These are phyloP conservation scores for Claviceps citrina DNA, from an alignment of 2,329 filamentous ascomycete genomes.

Conservation along the genomic window DNA sequence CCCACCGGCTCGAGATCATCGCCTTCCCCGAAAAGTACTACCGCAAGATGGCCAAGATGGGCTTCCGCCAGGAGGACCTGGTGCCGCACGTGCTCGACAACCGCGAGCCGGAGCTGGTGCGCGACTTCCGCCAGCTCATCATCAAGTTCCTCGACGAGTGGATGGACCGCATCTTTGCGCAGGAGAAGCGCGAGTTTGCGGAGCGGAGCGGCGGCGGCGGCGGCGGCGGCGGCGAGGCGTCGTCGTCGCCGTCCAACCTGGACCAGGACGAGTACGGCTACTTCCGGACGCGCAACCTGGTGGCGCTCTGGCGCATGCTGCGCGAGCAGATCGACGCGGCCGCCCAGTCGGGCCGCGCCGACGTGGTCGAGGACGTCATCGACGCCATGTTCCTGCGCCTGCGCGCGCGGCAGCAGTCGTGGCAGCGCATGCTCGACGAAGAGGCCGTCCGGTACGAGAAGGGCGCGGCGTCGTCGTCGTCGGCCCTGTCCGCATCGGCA, in stretches of 20 bases:
- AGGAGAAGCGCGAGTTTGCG: conserved; percentile 68
- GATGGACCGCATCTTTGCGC: conserved; percentile 82
- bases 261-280: conserved; percentile 80
- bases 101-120: conserved; percentile 75
- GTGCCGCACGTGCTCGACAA: conserved; percentile 79
- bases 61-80: conserved; percentile 62
- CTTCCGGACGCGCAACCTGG: conserved; percentile 79
- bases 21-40: conserved; percentile 96
- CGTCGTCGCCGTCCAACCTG: conserved; percentile 57
- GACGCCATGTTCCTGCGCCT: conserved; percentile 90
- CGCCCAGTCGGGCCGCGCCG: conserved; percentile 66
- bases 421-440: conserved; percentile 77
- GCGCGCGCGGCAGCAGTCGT: conserved; percentile 65
- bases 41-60: conserved; percentile 83
- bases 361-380: conserved; percentile 87
- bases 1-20: conserved; percentile 79
- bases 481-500: no score
- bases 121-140: conserved; percentile 88
- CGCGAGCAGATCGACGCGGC: conserved; percentile 82
- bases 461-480: conserved; percentile 25
- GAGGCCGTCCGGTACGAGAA: conserved; percentile 62
- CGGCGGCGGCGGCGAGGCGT: no score
- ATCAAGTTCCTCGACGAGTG: conserved; percentile 92
- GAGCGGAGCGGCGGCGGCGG: conserved; percentile 57
- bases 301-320: conserved; percentile 95